phyloP scores from a whole-genome alignment of 2,329 filamentous ascomycete species.

The Celoporthe dispersa region DNA sequence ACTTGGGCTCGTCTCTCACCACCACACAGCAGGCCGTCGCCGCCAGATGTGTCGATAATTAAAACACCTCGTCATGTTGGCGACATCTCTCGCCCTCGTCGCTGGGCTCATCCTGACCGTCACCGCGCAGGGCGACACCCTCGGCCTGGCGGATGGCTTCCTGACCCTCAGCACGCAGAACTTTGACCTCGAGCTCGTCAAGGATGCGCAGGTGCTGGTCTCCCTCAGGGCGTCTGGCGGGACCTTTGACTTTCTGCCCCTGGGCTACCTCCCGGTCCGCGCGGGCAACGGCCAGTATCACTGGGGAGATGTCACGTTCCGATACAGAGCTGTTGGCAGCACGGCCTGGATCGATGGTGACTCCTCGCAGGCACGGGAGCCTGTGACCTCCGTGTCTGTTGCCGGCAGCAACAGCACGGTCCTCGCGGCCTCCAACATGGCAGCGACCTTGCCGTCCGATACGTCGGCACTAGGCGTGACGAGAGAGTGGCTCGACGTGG shows the following conservation, averaged over 20 bases:
- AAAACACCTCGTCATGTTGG: not conserved
- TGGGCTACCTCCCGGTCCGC: conserved; percentile 51
- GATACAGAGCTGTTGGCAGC: conserved; percentile 50
- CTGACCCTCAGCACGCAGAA: conserved; percentile 45
- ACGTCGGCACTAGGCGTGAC: conserved; percentile 48
- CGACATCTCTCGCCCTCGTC: conserved; percentile 7
- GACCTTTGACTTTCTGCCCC: conserved; percentile 60
- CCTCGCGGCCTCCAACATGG: conserved; percentile 47
- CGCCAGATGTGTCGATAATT: conserved; percentile 11
- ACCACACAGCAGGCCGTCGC: not conserved
- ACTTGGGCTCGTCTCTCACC: not conserved
- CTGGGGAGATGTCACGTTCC: conserved; percentile 60
- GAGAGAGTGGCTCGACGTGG: conserved; percentile 54
- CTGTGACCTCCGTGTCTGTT: conserved; percentile 39
- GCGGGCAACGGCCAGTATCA: conserved; percentile 60
- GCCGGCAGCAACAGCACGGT: conserved; percentile 31
- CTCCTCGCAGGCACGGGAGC: conserved; percentile 47
- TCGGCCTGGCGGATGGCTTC: conserved; percentile 47
- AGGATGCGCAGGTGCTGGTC: conserved; percentile 52
- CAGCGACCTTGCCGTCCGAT: conserved; percentile 45
- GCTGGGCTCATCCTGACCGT: conserved; percentile 9
- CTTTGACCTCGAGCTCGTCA: conserved; percentile 48
- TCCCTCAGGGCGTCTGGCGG: conserved; percentile 48
- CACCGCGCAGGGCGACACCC: conserved; percentile 36
- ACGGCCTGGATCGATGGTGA: conserved; percentile 52